Evolutionary conservation across 768 basidiomycete species (phyloP), one percentile per base, ranked within the genome.

Genomic region (Coprinellus aureogranulatus): DNA sequence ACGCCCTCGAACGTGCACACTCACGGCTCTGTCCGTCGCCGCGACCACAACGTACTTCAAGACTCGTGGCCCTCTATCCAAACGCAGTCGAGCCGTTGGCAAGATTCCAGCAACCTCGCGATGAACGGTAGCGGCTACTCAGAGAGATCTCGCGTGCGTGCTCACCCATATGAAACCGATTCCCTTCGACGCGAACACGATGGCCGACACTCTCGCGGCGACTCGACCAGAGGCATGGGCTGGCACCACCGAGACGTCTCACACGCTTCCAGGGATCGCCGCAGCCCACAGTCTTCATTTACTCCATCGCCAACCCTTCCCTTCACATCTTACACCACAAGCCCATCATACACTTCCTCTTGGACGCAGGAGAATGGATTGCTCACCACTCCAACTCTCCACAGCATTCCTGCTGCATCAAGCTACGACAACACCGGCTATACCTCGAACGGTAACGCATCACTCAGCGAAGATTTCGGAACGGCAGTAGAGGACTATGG

Each of bases 381-480:
- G 22, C 64, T 77, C 51, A 66, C 65, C 18, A 73, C 74, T 10
- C 71, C 73, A 1, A 72, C 71, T 4, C 68, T 77, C 8, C 76
- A 78, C 51, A 62, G 70, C n/a, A 65, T 71, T 53, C 64, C 67
- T 22, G 60, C 41, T 60, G 40, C 65, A 70, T 54, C 28, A 62
- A 58, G 62, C 55, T 58, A 58, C 70, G 31, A 77, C 57, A 68
- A 72, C 20, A 69, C 65, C 11, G 62, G 72, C 16, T 74, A 77
- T 62, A 62, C 65, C 25, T 65, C 71, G 28, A 68, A 65, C 57
- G 69, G 72, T 26, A 72, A 70, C 46, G 62, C 75, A 52, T 64
- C 72, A 14, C 63, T 77, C 49, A 72, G 77, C 54, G 79, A 77
- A 45, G 78, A 77, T 28, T 78, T 75, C 64, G 68, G 75, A 16